Evolutionary conservation across 768 basidiomycete genomes (phyloP).

Genomic region (Naganishia vaughanmartiniae): DNA sequence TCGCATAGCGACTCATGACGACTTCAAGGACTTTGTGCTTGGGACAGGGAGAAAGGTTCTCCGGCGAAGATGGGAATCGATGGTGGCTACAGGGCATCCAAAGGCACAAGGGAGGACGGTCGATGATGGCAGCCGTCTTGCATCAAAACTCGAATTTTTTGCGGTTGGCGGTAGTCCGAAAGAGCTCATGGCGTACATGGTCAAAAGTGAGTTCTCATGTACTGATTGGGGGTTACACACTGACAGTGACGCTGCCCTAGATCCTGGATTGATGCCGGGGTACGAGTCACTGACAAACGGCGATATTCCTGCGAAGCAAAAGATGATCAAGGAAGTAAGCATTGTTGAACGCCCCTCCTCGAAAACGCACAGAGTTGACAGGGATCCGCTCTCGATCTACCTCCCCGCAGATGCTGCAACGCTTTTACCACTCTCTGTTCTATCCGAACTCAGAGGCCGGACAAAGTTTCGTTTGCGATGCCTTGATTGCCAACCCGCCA

Average conservation of each 20-base stretch:
- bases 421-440: constrained; percentile 61
- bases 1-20: constrained; percentile 64
- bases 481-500: constrained; percentile 68
- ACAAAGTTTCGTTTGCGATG: constrained; percentile 61
- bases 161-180: constrained; percentile 64
- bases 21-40: constrained; percentile 60
- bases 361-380: not conserved
- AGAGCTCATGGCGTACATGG: constrained; percentile 71
- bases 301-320: constrained; percentile 62
- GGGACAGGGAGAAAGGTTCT: constrained; percentile 50
- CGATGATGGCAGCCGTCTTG: constrained; percentile 10
- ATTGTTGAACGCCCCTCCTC: not conserved
- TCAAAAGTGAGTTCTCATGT: constrained; percentile 58
- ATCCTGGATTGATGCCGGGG: constrained; percentile 66
- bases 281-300: constrained; percentile 62
- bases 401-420: constrained; percentile 59
- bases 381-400: not conserved
- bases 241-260: constrained; percentile 44
- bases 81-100: not conserved
- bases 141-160: constrained; percentile 58
- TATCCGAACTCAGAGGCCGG: constrained; percentile 57
- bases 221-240: not conserved
- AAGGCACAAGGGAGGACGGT: not conserved
- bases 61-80: constrained; percentile 7
- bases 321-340: constrained; percentile 59